Evolutionary conservation across 225 moss, liverwort and hornwort genomes (phyloP), one percentile per base, ranked within the genome.

Genomic region (Sphagnum contortum): DNA sequence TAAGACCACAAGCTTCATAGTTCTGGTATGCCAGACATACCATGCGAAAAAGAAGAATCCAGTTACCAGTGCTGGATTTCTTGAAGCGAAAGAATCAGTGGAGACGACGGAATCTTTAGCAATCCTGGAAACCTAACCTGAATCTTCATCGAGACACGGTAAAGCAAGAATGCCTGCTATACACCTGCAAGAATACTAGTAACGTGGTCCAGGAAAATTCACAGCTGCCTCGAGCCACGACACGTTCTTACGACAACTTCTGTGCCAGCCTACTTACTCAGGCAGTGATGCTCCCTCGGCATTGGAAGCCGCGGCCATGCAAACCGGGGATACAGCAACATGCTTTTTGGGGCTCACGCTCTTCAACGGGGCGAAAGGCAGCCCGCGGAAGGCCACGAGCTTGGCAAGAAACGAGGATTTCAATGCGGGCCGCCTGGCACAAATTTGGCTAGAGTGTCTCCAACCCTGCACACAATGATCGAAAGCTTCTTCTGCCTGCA

Each of bases 21-120:
- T 5, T 5, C 9, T 52, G 52, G 9, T 5, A 2, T 52, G 52
- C 9, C 50, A 49, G 7, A 53, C 45, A 64, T 70, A 85, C 85
- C 85, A 85, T 61, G 81, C 74, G 57, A 85, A 81, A 47, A 85
- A 85, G 65, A 85, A 85, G 68, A 85, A 85, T 47, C 85, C 85
- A 66, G 85, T 85, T 49, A 85, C 81, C 45, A 85, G 55, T 8
- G 76, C 73, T 48, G 85, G 76, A 52, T 85, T 67, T 67, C 78
- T 72, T 2, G 85, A 67, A 11, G 62, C 10, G 14, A 79, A 85
- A 14, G 81, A 81, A 60, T 85, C 55, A 6, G 81, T 81, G 60
- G 81, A 78, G 14, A 68, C 84, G 10, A 54, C 48, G 46, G 75
- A 78, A 71, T 81, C 81, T 60, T 68, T 53, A 2, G 78, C 85